phyloP scores from a whole-genome alignment of 2,329 filamentous ascomycete genomes.

The Sporothrix brasiliensis region DNA sequence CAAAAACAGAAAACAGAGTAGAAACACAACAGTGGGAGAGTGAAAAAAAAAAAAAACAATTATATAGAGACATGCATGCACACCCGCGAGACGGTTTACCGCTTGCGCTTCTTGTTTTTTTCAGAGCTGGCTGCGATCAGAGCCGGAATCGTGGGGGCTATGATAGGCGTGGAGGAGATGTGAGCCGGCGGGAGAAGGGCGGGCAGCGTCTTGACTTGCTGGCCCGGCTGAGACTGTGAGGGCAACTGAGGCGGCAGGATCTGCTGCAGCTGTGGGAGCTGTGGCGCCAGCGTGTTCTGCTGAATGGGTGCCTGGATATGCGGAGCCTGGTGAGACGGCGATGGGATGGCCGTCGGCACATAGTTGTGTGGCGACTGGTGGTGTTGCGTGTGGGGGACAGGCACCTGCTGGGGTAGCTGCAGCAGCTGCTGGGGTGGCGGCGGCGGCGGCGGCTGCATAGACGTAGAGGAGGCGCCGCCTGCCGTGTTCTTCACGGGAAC shows the following conservation, averaged over 20 bases:
- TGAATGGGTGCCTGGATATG: conserved; percentile 12
- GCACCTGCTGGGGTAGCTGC: conserved; percentile 3
- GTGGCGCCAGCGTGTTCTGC: conserved; percentile 36
- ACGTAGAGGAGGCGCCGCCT: conserved; percentile 23
- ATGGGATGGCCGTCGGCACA: conserved; percentile 26
- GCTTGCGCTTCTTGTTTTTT: conserved; percentile 66
- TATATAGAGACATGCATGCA: conserved; percentile 5
- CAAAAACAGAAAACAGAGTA: not conserved
- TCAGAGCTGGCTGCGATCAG: conserved; percentile 44
- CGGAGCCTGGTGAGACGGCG: conserved; percentile 27
- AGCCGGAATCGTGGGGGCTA: conserved; percentile 33
- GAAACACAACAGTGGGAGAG: conserved; percentile 4
- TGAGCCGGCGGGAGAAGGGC: conserved; percentile 51
- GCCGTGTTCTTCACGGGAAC: conserved; percentile 60
- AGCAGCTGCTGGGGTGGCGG: conserved; percentile 41
- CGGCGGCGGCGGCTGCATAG: conserved; percentile 35
- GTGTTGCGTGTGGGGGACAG: conserved; percentile 13
- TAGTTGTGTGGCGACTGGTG: conserved; percentile 6
- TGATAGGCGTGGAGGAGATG: conserved; percentile 45
- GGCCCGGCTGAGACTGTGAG: conserved; percentile 8
- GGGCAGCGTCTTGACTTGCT: conserved; percentile 28
- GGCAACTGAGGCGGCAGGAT: not conserved
- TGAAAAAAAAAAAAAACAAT: not conserved
- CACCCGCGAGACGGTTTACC: conserved; percentile 43
- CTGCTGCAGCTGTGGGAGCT: conserved; percentile 32